These are phyloP conservation scores for Pythium coloratum DNA, from an alignment of 352 stramenopile species.

Conservation along the genomic window DNA sequence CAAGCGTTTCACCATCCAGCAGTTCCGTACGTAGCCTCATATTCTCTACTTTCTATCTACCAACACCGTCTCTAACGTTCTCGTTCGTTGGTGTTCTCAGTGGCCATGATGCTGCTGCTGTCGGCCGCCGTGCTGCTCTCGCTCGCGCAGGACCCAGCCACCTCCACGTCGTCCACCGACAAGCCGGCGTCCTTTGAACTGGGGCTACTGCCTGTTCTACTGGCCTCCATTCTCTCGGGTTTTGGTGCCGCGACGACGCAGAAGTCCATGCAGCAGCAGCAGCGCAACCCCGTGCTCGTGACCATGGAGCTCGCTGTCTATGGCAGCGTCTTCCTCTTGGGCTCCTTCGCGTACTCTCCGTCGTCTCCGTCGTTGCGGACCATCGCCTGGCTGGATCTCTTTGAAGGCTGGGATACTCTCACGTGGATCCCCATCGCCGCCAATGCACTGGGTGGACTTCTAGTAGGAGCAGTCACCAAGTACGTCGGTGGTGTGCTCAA, in stretches of 20 bases:
- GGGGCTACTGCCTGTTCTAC: slow-evolving; percentile 64
- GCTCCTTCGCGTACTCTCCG: slow-evolving; percentile 35
- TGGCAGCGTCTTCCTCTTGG: slow-evolving; percentile 67
- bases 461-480: slow-evolving; percentile 89
- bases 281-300: slow-evolving; percentile 69
- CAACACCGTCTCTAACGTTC: background rate
- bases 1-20: slow-evolving; percentile 62
- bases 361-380: slow-evolving; percentile 23
- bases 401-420: slow-evolving; percentile 71
- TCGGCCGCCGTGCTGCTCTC: slow-evolving; percentile 67
- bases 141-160: slow-evolving; percentile 46
- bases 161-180: background rate
- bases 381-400: slow-evolving; percentile 29
- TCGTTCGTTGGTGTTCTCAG: slow-evolving; percentile 10
- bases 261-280: slow-evolving; percentile 82
- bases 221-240: slow-evolving; percentile 73
- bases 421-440: slow-evolving; percentile 81
- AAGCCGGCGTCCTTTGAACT: slow-evolving; percentile 48
- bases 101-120: slow-evolving; percentile 73
- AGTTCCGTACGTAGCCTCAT: slow-evolving; percentile 42
- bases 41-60: background rate
- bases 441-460: slow-evolving; percentile 77
- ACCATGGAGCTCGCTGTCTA: slow-evolving; percentile 84
- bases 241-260: slow-evolving; percentile 78
- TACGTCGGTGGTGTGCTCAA: slow-evolving; percentile 90